A percentile compares a stretch with the other conserved stretches of the same genome.
These are phyloP conservation scores for Hanseniaspora valbyensis DNA, from an alignment of 805 yeast genomes.

Conservation along the genomic window DNA sequence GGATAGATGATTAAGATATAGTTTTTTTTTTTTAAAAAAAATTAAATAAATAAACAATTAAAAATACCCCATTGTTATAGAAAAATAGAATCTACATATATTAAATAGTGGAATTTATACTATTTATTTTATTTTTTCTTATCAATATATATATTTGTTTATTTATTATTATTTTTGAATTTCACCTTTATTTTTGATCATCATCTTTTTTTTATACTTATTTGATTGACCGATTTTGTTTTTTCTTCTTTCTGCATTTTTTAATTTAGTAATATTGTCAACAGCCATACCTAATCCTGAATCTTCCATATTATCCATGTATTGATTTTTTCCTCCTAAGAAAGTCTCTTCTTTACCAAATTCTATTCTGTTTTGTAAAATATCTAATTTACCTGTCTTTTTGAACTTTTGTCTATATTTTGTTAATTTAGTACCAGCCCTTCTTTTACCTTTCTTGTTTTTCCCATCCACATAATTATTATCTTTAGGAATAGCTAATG, in stretches of 20 bases:
- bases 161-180: neutral
- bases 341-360: constrained; percentile 69
- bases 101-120: no score
- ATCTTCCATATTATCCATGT: constrained; percentile 54
- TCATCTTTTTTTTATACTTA: neutral
- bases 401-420: constrained; percentile 66
- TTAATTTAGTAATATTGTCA: neutral
- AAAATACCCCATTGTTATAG: no score
- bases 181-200: neutral
- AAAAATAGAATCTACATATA: no score
- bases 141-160: neutral
- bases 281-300: constrained; percentile 67
- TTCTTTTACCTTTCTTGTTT: constrained; percentile 63
- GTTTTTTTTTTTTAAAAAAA: no score
- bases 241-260: neutral
- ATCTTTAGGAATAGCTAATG: constrained; percentile 49
- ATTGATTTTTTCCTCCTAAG: constrained; percentile 36
- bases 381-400: constrained; percentile 66
- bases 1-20: neutral
- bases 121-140: no score
- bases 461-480: constrained; percentile 23
- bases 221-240: neutral
- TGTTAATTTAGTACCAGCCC: constrained; percentile 76
- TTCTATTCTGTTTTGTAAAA: constrained; percentile 72
- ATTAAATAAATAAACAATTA: no score